These are phyloP conservation scores for Crithidia mellificae DNA, from an alignment of 208 protist genomes.

Conservation along the genomic window DNA sequence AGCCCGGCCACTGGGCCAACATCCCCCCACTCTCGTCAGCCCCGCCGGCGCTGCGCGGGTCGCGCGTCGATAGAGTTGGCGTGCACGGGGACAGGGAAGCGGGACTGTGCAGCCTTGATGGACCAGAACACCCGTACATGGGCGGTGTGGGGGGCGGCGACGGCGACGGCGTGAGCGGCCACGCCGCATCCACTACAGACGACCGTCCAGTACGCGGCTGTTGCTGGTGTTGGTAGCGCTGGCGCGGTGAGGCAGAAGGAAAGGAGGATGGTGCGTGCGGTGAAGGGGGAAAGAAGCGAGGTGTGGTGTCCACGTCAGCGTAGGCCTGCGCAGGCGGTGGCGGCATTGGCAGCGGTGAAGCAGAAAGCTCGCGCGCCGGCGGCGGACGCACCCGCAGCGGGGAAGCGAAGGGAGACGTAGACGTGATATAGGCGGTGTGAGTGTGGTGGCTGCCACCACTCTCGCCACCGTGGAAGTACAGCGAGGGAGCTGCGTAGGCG, in stretches of 20 bases:
- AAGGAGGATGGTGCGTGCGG: too few species aligned
- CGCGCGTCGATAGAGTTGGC: constrained; percentile 1
- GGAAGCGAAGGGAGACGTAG: constrained; percentile 3
- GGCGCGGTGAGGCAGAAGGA: neutral
- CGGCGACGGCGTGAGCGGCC: neutral
- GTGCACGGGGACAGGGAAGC: constrained; percentile 7
- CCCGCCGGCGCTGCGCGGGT: neutral
- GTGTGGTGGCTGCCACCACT: too few species aligned
- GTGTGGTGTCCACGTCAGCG: too few species aligned
- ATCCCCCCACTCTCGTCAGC: neutral
- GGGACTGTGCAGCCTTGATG: neutral
- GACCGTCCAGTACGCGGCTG: too few species aligned
- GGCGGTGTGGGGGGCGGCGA: neutral
- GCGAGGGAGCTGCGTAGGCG: neutral
- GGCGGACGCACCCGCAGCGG: constrained; percentile 8
- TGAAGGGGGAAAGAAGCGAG: too few species aligned
- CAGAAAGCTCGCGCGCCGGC: neutral
- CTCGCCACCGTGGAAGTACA: neutral
- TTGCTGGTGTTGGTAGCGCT: neutral
- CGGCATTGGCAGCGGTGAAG: too few species aligned
- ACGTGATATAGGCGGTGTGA: neutral
- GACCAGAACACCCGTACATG: too few species aligned
- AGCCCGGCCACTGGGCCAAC: neutral
- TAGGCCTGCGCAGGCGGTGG: too few species aligned
- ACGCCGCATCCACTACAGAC: too few species aligned